Conservation (phyloP, 2,329 filamentous ascomycete species). For the Zymoseptoria passerinii region DNA sequence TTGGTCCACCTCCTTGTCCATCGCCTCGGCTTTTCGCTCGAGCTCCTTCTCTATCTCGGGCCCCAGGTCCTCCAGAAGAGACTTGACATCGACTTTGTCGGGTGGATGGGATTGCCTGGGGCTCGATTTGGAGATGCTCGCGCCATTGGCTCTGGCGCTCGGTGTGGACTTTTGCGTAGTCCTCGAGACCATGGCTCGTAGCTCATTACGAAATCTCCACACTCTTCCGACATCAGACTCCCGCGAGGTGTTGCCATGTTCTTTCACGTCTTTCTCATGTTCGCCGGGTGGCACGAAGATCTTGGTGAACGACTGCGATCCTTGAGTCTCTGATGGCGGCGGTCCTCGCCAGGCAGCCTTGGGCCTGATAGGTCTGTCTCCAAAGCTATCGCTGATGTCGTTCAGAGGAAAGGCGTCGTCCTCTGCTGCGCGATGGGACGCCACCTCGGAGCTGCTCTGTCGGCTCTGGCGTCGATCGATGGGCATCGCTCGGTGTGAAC, state of each 20-base stretch:
- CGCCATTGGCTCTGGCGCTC: background rate
- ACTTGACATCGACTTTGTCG: background rate
- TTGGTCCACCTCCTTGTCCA: background rate
- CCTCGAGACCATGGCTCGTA: background rate
- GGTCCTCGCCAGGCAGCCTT: background rate
- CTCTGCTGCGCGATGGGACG: background rate
- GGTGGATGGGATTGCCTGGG: background rate
- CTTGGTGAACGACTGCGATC: background rate
- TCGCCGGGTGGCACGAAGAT: background rate
- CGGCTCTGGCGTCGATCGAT: conserved; percentile 9
- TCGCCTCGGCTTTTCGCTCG: background rate
- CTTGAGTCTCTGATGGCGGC: background rate
- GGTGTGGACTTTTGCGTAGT: background rate
- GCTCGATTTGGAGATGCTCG: background rate
- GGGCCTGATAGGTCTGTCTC: background rate
- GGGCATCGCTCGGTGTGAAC: conserved; percentile 8
- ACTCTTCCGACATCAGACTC: background rate
- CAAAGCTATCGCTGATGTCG: conserved; percentile 15
- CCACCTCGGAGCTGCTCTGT: conserved; percentile 8
- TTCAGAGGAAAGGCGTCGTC: conserved; percentile 11
- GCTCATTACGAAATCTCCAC: background rate
- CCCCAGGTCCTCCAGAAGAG: background rate
- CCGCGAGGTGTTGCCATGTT: background rate
- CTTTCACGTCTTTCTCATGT: background rate
- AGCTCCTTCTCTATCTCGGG: background rate